phyloP scores from a whole-genome alignment of 2,329 filamentous ascomycete genomes.

The Hymenoscyphus repandus region DNA sequence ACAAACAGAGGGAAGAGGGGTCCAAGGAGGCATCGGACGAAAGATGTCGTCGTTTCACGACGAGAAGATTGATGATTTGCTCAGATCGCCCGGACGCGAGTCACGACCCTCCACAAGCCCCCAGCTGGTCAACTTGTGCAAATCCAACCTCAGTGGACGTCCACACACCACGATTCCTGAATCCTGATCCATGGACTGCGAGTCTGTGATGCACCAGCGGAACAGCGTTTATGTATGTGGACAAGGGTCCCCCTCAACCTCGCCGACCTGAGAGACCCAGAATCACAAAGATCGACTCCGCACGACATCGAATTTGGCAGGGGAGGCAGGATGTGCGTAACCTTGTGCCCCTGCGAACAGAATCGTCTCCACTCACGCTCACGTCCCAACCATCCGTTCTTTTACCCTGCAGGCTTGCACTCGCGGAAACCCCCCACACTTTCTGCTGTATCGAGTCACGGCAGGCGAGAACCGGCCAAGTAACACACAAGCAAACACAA shows the following conservation, averaged over 20 bases:
- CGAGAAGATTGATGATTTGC: background rate
- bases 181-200: background rate
- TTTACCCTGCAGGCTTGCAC: too few species aligned
- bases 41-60: background rate
- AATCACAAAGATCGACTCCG: background rate
- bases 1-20: too few species aligned
- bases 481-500: background rate
- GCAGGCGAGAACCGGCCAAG: conserved; percentile 1
- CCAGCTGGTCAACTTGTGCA: background rate
- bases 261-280: background rate
- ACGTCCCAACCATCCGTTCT: too few species aligned
- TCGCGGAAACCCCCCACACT: too few species aligned
- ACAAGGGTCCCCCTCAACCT: background rate
- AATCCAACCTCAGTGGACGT: background rate
- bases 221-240: background rate
- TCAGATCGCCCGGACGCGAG: background rate
- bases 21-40: background rate
- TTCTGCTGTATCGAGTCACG: background rate
- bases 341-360: background rate
- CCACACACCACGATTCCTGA: background rate
- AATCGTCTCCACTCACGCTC: too few species aligned
- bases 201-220: background rate
- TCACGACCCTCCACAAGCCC: background rate
- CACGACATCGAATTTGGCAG: background rate
- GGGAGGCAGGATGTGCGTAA: background rate